A percentile compares a stretch with the other conserved stretches of the same genome.
phyloP scores from a whole-genome alignment of 2,329 filamentous ascomycete species.

The Hymenoscyphus infarciens region DNA sequence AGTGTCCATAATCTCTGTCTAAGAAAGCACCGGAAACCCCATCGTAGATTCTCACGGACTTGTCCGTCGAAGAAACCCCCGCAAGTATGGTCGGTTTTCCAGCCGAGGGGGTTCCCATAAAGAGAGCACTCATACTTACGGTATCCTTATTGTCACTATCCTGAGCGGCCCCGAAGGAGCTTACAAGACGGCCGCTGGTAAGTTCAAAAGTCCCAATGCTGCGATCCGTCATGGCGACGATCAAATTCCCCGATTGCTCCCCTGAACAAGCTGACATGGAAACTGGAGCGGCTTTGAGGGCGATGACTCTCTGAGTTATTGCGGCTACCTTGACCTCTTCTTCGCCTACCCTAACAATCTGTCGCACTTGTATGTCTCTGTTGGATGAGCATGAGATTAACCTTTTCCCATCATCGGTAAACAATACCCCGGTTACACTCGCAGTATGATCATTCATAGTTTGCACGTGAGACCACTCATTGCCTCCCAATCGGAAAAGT shows the following conservation, averaged over 20 bases:
- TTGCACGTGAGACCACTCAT: conserved; percentile 74
- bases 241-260: conserved; percentile 46
- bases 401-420: conserved; percentile 62
- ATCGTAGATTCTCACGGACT: conserved; percentile 89
- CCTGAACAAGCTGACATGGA: conserved; percentile 73
- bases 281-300: conserved; percentile 79
- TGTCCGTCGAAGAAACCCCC: conserved; percentile 91
- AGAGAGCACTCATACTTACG: conserved; percentile 77
- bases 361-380: conserved; percentile 78
- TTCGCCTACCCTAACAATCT: conserved; percentile 61
- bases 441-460: conserved; percentile 90
- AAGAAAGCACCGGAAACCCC: conserved; percentile 71
- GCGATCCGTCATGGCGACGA: conserved; percentile 58
- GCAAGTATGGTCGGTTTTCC: conserved; percentile 64
- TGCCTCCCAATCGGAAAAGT: conserved; percentile 63
- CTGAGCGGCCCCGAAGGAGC: conserved; percentile 70
- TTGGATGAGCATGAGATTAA: conserved; percentile 87
- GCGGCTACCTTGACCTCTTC: conserved; percentile 65
- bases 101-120: conserved; percentile 55
- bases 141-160: conserved; percentile 79
- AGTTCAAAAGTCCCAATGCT: conserved; percentile 61
- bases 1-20: conserved; percentile 91
- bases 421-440: conserved; percentile 74
- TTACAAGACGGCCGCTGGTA: conserved; percentile 63
- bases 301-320: conserved; percentile 71